phyloP scores from a whole-genome alignment of 805 yeast species.

The Yarrowia deformans region DNA sequence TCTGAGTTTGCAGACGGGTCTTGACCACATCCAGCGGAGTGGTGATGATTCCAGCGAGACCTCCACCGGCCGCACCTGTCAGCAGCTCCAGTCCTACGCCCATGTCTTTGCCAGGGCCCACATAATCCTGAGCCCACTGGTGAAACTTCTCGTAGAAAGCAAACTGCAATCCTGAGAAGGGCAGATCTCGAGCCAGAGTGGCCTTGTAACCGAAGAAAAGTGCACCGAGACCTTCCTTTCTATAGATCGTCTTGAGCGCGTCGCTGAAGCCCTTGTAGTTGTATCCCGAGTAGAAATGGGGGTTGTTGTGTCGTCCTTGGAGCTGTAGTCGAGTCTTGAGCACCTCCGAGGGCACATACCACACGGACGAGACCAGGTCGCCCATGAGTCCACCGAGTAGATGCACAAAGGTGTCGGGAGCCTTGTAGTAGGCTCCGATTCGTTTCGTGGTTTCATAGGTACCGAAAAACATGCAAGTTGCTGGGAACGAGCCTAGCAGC shows the following conservation, averaged over 20 bases:
- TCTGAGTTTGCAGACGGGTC: conserved; percentile 92
- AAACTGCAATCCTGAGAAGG: conserved; percentile 94
- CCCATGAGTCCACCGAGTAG: conserved; percentile 91
- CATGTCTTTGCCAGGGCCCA: conserved; percentile 48
- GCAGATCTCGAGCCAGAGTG: conserved; percentile 88
- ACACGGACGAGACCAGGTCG: conserved; percentile 84
- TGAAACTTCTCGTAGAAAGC: conserved; percentile 85
- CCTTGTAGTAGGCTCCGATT: conserved; percentile 56
- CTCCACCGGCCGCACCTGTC: conserved; percentile 98
- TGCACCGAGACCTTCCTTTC: conserved; percentile 75
- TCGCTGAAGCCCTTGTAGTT: conserved; percentile 78
- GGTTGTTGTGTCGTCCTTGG: conserved; percentile 87
- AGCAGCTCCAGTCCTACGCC: conserved; percentile 64
- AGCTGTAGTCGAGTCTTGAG: conserved; percentile 90
- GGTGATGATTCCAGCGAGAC: conserved; percentile 90
- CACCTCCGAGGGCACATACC: conserved; percentile 96
- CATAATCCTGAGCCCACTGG: conserved; percentile 48
- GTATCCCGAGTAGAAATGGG: conserved; percentile 80
- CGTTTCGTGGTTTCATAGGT: conserved; percentile 87
- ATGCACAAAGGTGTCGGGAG: conserved; percentile 82
- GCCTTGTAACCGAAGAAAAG: conserved; percentile 93
- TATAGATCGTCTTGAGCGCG: conserved; percentile 70
- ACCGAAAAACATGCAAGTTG: conserved; percentile 92
- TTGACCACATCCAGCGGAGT: conserved; percentile 95
- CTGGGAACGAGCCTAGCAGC: conserved; percentile 84